Percentiles rank a stretch among this genome's conserved stretches.
phyloP scores from a whole-genome alignment of 1,139 yeast species.

The Candida sp. region DNA sequence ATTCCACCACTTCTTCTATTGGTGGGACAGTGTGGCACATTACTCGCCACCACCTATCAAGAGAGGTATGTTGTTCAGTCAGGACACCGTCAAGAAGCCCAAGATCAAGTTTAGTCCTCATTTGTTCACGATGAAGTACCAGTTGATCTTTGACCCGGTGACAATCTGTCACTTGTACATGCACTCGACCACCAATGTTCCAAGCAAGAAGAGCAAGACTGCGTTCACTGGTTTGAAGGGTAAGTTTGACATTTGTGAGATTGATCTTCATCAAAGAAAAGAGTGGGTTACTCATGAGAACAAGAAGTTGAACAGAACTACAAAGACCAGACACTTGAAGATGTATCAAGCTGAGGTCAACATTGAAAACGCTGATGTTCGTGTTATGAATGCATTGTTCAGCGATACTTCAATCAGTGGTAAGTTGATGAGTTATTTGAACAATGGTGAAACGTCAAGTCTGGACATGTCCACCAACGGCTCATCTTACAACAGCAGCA shows the following conservation, averaged over 20 bases:
- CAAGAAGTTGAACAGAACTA: constrained; percentile 58
- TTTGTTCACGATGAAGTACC: constrained; percentile 80
- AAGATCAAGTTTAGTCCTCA: constrained; percentile 76
- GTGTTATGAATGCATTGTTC: constrained; percentile 72
- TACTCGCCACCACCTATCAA: constrained; percentile 77
- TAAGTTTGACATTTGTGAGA: constrained; percentile 61
- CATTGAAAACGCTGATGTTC: constrained; percentile 69
- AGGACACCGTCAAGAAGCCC: constrained; percentile 29
- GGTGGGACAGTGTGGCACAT: constrained; percentile 86
- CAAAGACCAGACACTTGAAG: constrained; percentile 60
- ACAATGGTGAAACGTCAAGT: constrained; percentile 17
- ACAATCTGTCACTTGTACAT: constrained; percentile 74
- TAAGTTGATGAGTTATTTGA: constrained; percentile 48
- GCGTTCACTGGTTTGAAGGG: constrained; percentile 84
- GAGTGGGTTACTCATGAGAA: constrained; percentile 66
- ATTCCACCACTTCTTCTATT: constrained; percentile 67
- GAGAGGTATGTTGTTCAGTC: constrained; percentile 65
- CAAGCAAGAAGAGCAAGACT: constrained; percentile 49
- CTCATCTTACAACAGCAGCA: constrained; percentile 8
- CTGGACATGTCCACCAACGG: constrained; percentile 14
- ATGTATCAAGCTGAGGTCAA: constrained; percentile 82
- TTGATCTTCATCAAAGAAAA: constrained; percentile 86
- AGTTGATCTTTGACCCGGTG: constrained; percentile 73
- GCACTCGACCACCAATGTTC: constrained; percentile 42
- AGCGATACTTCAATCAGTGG: constrained; percentile 57